Evolutionary conservation across 2,329 filamentous ascomycete genomes (phyloP), one percentile per base, ranked within the genome.

Genomic region (Talaromyces amestolkiae): DNA sequence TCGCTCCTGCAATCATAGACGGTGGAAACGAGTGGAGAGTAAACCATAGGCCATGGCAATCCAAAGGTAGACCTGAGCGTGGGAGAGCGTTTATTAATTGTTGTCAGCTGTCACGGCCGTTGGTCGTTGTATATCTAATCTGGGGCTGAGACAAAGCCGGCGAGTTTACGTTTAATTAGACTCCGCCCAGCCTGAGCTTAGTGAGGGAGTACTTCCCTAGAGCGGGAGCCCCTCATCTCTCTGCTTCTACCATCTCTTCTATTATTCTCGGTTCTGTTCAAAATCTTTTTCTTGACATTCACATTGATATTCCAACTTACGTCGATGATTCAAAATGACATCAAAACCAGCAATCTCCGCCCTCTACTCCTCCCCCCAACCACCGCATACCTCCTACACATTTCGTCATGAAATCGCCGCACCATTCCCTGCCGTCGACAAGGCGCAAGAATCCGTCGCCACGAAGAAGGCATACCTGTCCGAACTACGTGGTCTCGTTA

Each of bases 391-490:
- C 8, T 56, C 49, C 17, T 68, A 75, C 63, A 73, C 70, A 17
- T 79, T 81, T 66, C 65, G 73, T 5, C 75, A 77, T 61, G 60
- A 69, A 19, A 54, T 65, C 27, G 53, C 63, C 17, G 47, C 72
- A 78, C 54, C 68, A 71, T 35, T 66, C 8, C 37, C 56, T 15
- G 22, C 35, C 35, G 7, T 27, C 13, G 3, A 51, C 47, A 8
- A 45, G 11, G 72, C 24, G 64, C 41, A 47, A 45, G 41, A 60
- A 37, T 56, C 61, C 65, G 39, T 62, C 69, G 51, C 69, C 68
- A 77, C 80, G 19, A 86, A 86, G 71, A 81, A 81, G n/a, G 78
- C 81, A 39, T 87, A 86, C 71, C 77, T 89, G 10, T 74, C 79
- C 8, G 77, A 81, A 43, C 79, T 89, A 13, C 81, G 85, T 39